Conservation (phyloP, 2,329 filamentous ascomycete genomes). For the Fusarium ambrosium region DNA sequence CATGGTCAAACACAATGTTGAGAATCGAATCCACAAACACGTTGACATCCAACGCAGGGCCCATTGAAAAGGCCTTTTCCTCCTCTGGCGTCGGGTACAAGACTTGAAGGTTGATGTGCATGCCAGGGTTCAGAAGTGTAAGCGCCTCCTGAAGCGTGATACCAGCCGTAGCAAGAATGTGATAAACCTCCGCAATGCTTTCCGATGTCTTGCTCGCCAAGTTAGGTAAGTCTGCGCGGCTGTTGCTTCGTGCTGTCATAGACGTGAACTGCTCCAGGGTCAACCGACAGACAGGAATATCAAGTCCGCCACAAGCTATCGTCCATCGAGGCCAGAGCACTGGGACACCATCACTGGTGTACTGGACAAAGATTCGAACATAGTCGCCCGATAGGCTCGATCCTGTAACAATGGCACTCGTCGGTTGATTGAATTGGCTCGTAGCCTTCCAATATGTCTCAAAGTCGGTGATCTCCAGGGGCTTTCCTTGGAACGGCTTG, state of each 20-base stretch:
- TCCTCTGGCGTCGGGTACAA: constrained; percentile 85
- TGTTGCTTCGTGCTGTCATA: constrained; percentile 60
- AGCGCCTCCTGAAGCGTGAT: constrained; percentile 85
- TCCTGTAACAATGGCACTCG: constrained; percentile 90
- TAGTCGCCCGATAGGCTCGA: constrained; percentile 98
- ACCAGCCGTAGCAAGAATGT: constrained; percentile 80
- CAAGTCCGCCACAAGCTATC: constrained; percentile 79
- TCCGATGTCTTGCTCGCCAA: constrained; percentile 63
- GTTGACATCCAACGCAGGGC: constrained; percentile 86
- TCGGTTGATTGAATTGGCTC: constrained; percentile 84
- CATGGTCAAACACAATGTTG: constrained; percentile 90
- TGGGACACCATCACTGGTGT: constrained; percentile 88
- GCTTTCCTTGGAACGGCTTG: constrained; percentile 92
- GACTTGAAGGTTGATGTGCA: constrained; percentile 93
- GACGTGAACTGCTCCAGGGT: constrained; percentile 79
- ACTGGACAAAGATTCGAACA: constrained; percentile 89
- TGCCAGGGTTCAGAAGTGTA: constrained; percentile 77
- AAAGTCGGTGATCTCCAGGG: constrained; percentile 96
- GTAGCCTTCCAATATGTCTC: constrained; percentile 99
- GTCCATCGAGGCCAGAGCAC: constrained; percentile 91
- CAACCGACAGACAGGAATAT: constrained; percentile 85
- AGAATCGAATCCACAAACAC: constrained; percentile 86
- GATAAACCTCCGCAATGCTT: constrained; percentile 76
- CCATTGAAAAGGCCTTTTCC: constrained; percentile 77
- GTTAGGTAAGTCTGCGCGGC: constrained; percentile 58